Conservation (phyloP, 75 land plant species). For the Cunninghamia lanceolata region DNA sequence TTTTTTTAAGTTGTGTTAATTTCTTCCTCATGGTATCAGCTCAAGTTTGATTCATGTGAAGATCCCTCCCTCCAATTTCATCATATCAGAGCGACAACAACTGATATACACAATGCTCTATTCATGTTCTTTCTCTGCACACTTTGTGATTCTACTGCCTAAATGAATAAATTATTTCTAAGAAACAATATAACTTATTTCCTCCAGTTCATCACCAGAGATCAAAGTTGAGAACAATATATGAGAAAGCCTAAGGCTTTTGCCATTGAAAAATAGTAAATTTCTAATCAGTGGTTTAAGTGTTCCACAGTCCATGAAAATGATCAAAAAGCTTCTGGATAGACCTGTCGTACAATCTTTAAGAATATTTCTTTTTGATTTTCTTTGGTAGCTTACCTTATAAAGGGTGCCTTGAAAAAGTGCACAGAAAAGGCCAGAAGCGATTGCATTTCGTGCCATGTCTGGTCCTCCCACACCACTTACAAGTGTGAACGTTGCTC, state of each 20-base stretch:
- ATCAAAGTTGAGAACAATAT: neutral
- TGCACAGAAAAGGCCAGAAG: conserved; percentile 82
- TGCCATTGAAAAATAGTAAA: neutral
- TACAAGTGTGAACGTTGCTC: conserved; percentile 84
- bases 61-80: neutral
- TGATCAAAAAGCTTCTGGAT: too few species aligned
- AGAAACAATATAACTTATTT: neutral
- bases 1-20: neutral
- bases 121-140: neutral
- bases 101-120: neutral
- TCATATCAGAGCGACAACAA: neutral
- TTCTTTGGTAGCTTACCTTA: conserved; percentile 38
- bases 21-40: neutral
- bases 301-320: too few species aligned
- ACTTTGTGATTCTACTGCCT: neutral
- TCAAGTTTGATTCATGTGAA: neutral
- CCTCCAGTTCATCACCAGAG: neutral
- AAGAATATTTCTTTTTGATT: neutral
- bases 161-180: neutral
- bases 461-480: conserved; percentile 92
- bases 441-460: conserved; percentile 54
- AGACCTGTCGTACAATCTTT: too few species aligned
- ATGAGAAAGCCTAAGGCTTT: neutral
- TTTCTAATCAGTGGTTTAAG: too few species aligned
- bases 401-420: conserved; percentile 80